These are phyloP conservation scores for Antitrichia curtipendula DNA, from an alignment of 225 moss, liverwort and hornwort genomes.

Conservation along the genomic window DNA sequence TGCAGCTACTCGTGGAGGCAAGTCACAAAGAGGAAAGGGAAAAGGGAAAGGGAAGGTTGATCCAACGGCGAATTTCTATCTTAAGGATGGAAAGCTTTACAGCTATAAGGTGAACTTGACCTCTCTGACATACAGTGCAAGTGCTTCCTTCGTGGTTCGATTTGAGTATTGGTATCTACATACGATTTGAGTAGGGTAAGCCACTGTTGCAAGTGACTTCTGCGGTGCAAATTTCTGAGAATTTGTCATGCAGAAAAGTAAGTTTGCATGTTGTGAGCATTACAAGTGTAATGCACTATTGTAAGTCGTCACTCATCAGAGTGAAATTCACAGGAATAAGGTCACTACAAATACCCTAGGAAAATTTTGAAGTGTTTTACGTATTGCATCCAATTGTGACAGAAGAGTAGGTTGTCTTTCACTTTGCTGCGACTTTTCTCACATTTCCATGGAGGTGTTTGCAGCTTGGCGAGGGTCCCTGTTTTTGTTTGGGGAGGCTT, in stretches of 20 bases:
- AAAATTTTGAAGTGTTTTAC: background rate
- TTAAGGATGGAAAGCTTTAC: slow-evolving; percentile 87
- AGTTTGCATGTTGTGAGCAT: background rate
- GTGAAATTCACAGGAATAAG: background rate
- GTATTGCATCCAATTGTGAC: background rate
- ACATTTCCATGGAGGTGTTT: background rate
- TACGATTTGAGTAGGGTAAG: background rate
- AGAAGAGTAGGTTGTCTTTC: background rate
- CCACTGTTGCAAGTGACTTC: background rate
- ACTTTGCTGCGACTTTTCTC: background rate
- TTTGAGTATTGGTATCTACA: background rate
- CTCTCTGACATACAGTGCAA: background rate
- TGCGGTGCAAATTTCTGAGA: background rate
- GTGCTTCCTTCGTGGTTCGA: background rate
- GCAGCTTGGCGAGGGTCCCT: background rate
- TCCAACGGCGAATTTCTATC: slow-evolving; percentile 61
- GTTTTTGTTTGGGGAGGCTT: background rate
- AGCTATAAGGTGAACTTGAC: slow-evolving; percentile 57
- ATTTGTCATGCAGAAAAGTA: background rate
- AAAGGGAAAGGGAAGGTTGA: slow-evolving; percentile 57
- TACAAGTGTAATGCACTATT: background rate
- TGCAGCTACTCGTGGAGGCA: slow-evolving; percentile 28
- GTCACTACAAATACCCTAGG: background rate
- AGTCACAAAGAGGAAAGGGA: slow-evolving; percentile 60
- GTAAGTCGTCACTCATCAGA: background rate